phyloP scores from a whole-genome alignment of 345 rosid species.

The Clarkia xantiana region DNA sequence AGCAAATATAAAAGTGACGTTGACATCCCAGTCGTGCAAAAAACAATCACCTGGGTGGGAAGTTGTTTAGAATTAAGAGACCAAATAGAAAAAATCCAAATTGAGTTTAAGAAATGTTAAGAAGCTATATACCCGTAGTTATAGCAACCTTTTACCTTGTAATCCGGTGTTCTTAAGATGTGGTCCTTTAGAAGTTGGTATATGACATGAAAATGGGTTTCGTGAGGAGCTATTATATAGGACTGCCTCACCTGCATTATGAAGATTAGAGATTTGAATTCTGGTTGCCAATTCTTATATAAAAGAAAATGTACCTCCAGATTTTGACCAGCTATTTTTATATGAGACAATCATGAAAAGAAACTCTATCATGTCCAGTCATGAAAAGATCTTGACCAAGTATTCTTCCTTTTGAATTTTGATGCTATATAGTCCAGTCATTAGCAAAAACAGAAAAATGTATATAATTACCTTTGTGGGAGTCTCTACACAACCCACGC shows the following conservation, averaged over 20 bases:
- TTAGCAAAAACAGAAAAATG: not conserved
- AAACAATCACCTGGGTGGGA: conserved; percentile 59
- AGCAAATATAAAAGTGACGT: conserved; percentile 59
- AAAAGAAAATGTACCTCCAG: no score
- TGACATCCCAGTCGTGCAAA: conserved; percentile 87
- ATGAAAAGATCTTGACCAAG: no score
- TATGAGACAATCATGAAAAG: no score
- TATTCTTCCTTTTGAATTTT: no score
- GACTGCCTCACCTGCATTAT: conserved; percentile 62
- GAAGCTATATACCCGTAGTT: no score
- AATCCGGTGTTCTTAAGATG: conserved; percentile 36
- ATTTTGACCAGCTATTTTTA: no score
- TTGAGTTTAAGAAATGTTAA: no score
- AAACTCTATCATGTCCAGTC: no score
- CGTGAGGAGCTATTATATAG: conserved; percentile 55
- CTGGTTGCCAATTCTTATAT: not conserved
- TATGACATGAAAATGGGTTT: conserved; percentile 56
- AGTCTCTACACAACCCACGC: conserved; percentile 65
- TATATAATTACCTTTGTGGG: conserved; percentile 43
- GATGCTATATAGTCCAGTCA: no score
- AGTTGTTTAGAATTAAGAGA: conserved; percentile 9
- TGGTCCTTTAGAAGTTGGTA: conserved; percentile 63
- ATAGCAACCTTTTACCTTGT: conserved; percentile 39
- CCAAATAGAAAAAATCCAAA: not conserved
- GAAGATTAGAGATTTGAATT: not conserved